Base-by-base conservation (phyloP, 257 asterid genomes). In the Cynanchum wilfordii region DNA sequence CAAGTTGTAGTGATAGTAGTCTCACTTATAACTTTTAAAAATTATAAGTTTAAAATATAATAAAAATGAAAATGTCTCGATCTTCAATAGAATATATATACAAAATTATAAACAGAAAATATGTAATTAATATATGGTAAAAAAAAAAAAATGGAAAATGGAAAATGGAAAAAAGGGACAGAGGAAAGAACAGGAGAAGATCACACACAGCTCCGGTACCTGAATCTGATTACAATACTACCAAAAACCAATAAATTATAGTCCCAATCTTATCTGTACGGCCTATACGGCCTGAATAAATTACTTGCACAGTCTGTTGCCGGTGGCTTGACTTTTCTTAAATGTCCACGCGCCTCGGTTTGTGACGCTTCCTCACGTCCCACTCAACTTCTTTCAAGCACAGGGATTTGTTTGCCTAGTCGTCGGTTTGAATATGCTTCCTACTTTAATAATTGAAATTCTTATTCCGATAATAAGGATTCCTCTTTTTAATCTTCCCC, bases 211-310 rank as follows among this genome's bases (percentile, higher is more conserved):
- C 73, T 68, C 33, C 10, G 25, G 73, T 60, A 79, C 81, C 82
- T 69, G 81, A 79, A 70, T 72, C 86, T 78, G 40, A 74, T 51
- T 0, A 42, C 6, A 50, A 20, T 64, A 69, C 17, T 42, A 17
- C 49, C 63, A 74, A 75, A 17, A 52, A 47, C 52, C 55, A 40
- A 50, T 79, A 59, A 63, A 20, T 70, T 58, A 70, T 75, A 20
- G 77, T 68, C 78, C 78, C 80, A 78, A 71, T 74, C 82, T 76
- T 73, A 80, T 76, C 85, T 68, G 90, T 87, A 87, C 90, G 90
- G 90, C 72, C 70, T 27, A 76, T 79, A 79, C 68, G 80, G 86
- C 79, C 73, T 74, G 54, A 42, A 62, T 74, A 44, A 75, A 33
- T 7, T 66, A 84, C 84, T 54, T 66, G 58, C 5, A 38, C 38